Evolutionary conservation across 2,329 filamentous ascomycete genomes (phyloP).

Genomic region (Aspergillus aculeatus): DNA sequence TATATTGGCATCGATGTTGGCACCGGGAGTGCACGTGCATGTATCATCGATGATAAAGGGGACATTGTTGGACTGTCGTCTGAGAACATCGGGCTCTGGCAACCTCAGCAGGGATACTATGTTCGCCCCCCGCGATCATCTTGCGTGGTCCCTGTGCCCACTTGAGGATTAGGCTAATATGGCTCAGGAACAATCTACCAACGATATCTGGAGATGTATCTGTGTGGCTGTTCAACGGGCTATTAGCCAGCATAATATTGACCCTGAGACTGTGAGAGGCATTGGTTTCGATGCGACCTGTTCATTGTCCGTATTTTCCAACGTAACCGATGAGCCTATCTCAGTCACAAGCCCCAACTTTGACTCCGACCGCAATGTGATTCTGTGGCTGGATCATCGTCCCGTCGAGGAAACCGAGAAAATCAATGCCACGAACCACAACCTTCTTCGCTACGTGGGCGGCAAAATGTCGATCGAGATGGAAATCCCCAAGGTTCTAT

Average conservation of each 20-base stretch:
- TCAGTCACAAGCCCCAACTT: conserved; percentile 89
- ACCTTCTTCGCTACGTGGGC: conserved; percentile 91
- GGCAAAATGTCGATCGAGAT: conserved; percentile 99
- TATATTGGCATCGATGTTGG: conserved; percentile 92
- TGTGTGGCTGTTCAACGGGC: conserved; percentile 83
- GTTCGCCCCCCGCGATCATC: conserved; percentile 44
- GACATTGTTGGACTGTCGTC: conserved; percentile 76
- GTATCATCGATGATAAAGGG: conserved; percentile 87
- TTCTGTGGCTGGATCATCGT: conserved; percentile 95
- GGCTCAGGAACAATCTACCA: conserved; percentile 88
- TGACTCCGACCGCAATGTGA: conserved; percentile 87
- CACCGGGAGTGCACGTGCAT: conserved; percentile 90
- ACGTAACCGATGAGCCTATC: conserved; percentile 86
- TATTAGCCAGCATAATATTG: conserved; percentile 76
- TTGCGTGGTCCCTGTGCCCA: background rate
- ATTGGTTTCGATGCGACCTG: conserved; percentile 99
- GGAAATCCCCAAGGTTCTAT: conserved; percentile 97
- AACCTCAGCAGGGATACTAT: conserved; percentile 73
- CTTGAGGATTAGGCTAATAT: background rate
- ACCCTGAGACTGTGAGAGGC: conserved; percentile 73
- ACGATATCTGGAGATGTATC: conserved; percentile 94
- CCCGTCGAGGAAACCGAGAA: conserved; percentile 85
- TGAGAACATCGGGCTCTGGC: conserved; percentile 77
- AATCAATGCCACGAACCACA: conserved; percentile 91
- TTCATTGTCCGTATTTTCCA: conserved; percentile 85